Base-by-base conservation (phyloP, 2,329 filamentous ascomycete genomes). In the Aspergillus ochraceoroseus region DNA sequence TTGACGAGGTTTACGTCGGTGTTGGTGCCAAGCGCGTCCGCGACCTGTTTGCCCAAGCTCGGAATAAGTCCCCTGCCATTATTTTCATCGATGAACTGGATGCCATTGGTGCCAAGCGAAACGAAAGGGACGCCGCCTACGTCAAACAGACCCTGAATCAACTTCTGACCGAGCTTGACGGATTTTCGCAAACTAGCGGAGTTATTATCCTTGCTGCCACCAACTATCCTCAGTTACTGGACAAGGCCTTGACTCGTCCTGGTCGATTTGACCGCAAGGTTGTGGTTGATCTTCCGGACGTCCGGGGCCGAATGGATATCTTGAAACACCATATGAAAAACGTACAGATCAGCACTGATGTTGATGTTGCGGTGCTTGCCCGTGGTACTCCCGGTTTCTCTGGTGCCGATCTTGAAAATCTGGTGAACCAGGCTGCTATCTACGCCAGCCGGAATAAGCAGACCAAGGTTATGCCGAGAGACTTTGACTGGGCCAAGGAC, bases 81-180 rank as follows among this genome's bases (percentile, higher is more conserved):
- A 84, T 96, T 48, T 95, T 95, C 70, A 94, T 94, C 52, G 90
- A 95, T 61, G 88, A 95, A 64, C 70, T 95, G 40, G 87, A 95
- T 65, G 92, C 92, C 38, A 92, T 98, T 55, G 92, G 92, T 55
- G 87, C 88, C 43, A 94, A 92, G 69, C 80, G 92, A 49, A 94
- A 95, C 57, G 85, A 92, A 32, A 77, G 88, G 43, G 94, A 98
- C 64, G 87, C 89, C 17, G 87, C 88, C 9, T 95, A 98, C 61
- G 86, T 90, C 51, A 95, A 95, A 65, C 94, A 98, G 67, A 98
- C 92, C 0, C 76, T 98, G 49, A 98, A 98, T 62, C 92, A 98
- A 68, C 78, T 98, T 38, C 78, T 98, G 42, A 96, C 94, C 12
- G 92, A 98, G 63, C 77, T 98, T 26, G 94, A 98, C 56, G 94